Conservation (phyloP, 2,329 filamentous ascomycete genomes). For the Colletotrichum sp. region DNA sequence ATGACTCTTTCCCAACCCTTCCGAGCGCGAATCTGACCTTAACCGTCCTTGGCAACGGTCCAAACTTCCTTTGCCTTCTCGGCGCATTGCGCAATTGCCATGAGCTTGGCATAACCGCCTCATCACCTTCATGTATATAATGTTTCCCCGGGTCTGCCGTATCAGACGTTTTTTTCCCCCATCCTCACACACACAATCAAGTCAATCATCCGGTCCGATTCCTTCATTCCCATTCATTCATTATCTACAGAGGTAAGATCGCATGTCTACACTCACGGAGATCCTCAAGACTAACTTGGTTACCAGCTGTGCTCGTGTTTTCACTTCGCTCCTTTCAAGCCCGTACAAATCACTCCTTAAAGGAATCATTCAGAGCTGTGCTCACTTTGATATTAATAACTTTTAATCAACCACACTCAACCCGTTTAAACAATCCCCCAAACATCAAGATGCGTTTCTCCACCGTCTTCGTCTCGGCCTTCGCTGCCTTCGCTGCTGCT, state of each 20-base stretch:
- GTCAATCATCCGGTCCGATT: slow-evolving; percentile 26
- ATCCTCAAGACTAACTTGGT: slow-evolving; percentile 24
- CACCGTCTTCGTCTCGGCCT: slow-evolving; percentile 46
- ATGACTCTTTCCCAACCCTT: neutral
- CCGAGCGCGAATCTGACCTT: neutral
- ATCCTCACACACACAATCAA: slow-evolving; percentile 35
- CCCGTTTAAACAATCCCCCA: slow-evolving; percentile 24
- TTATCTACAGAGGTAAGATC: slow-evolving; percentile 49
- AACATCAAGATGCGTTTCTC: slow-evolving; percentile 53
- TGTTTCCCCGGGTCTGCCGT: slow-evolving; percentile 24
- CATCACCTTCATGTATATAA: slow-evolving; percentile 41
- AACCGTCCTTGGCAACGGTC: slow-evolving; percentile 9
- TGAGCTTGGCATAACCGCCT: neutral
- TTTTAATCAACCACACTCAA: slow-evolving; percentile 31
- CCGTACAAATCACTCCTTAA: slow-evolving; percentile 24
- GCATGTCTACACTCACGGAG: neutral
- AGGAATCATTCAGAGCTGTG: slow-evolving; percentile 49
- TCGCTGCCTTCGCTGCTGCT: slow-evolving; percentile 48
- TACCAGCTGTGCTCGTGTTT: slow-evolving; percentile 52
- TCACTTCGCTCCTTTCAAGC: slow-evolving; percentile 45
- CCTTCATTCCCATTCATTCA: slow-evolving; percentile 47
- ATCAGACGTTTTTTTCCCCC: slow-evolving; percentile 26
- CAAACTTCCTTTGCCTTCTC: neutral
- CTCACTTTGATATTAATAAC: slow-evolving; percentile 36
- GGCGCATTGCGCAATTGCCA: neutral